Evolutionary conservation across 495 filamentous ascomycete genomes (phyloP).

Genomic region (Chaetomium tenue): DNA sequence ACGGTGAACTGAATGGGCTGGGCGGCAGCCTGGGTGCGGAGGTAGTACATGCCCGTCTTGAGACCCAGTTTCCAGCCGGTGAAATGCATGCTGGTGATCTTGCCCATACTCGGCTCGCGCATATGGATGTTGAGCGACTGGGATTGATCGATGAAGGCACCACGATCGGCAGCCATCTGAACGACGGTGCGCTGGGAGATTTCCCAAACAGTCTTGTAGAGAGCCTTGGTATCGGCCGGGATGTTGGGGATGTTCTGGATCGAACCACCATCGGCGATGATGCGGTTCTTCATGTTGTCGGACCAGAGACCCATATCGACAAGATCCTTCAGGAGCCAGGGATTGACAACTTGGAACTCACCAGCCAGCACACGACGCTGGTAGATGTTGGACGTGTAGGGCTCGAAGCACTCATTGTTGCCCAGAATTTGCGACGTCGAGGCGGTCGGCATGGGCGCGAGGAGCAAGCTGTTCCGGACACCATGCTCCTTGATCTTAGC

Average conservation of each 20-base stretch:
- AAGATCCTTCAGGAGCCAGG: conserved; percentile 96
- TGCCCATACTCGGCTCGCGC: conserved; percentile 98
- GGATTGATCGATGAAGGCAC: conserved; percentile 97
- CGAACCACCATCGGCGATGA: conserved; percentile 93
- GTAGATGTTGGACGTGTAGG: conserved; percentile 99
- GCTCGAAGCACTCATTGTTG: conserved; percentile 99
- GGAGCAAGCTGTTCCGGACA: conserved; percentile 88
- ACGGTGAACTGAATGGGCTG: conserved; percentile 99
- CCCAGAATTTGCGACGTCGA: conserved; percentile 95
- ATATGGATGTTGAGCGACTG: conserved; percentile 99
- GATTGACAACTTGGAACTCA: conserved; percentile 99
- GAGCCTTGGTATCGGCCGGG: conserved; percentile 87
- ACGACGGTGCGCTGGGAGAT: conserved; percentile 95
- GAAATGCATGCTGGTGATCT: conserved; percentile 99
- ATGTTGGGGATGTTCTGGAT: conserved; percentile 97
- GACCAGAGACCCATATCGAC: conserved; percentile 98
- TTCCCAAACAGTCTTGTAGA: conserved; percentile 99
- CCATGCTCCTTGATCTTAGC: conserved; percentile 85
- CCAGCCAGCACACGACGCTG: conserved; percentile 95
- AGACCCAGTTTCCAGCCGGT: conserved; percentile 97
- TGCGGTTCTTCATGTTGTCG: conserved; percentile 99
- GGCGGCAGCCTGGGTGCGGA: conserved; percentile 94
- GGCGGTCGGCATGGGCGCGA: conserved; percentile 97
- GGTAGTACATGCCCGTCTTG: conserved; percentile 99
- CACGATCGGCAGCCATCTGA: conserved; percentile 97